Evolutionary conservation across 2,329 filamentous ascomycete species (phyloP).

Genomic region (Pyricularia sp.): DNA sequence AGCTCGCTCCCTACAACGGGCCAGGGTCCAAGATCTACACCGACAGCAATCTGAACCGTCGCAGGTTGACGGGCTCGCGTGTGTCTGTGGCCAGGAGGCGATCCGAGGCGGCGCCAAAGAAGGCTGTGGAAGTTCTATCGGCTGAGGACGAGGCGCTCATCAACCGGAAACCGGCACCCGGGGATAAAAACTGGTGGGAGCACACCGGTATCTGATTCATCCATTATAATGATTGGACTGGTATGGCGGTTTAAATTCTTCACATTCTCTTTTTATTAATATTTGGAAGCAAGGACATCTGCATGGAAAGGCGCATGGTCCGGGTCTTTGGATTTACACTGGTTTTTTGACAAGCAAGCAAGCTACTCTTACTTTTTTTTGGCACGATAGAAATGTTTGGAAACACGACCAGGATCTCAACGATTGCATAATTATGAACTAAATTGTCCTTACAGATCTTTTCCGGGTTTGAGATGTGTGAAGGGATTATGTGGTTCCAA

Average conservation of each 20-base stretch:
- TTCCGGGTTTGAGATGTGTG: too few species aligned
- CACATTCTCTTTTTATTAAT: background rate
- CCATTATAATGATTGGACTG: too few species aligned
- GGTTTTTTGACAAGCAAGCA: too few species aligned
- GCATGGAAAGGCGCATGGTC: background rate
- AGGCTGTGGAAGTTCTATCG: background rate
- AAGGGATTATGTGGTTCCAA: too few species aligned
- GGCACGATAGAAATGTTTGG: too few species aligned
- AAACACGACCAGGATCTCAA: too few species aligned
- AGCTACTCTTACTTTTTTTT: background rate
- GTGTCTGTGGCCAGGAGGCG: background rate
- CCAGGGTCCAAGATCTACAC: background rate
- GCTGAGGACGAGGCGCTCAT: background rate
- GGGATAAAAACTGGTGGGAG: background rate
- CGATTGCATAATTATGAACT: too few species aligned
- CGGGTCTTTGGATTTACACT: background rate
- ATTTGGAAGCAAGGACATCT: background rate
- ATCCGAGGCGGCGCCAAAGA: background rate
- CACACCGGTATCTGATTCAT: too few species aligned
- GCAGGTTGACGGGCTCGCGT: background rate
- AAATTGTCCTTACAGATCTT: too few species aligned
- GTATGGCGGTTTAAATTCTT: background rate
- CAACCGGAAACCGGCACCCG: background rate
- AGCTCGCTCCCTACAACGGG: slow-evolving; percentile 3
- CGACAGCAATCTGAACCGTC: background rate